Conservation (phyloP, 208 protist species). For the Leishmania tarentolae region DNA sequence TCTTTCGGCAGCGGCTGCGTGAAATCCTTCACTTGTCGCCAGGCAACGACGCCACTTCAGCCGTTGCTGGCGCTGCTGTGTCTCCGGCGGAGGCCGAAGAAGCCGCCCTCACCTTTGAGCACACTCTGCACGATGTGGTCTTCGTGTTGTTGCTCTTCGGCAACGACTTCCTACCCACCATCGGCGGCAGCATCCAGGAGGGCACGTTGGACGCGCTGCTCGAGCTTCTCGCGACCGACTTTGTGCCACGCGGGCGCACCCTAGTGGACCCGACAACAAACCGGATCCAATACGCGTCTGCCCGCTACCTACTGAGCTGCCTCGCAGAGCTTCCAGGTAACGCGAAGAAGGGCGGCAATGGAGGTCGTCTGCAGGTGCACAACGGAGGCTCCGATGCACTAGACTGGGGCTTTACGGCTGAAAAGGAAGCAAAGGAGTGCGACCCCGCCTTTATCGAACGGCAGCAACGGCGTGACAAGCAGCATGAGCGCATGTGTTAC, state of each 20-base stretch:
- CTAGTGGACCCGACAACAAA: constrained; percentile 77
- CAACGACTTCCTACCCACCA: constrained; percentile 98
- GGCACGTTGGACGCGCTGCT: constrained; percentile 94
- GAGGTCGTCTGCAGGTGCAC: constrained; percentile 39
- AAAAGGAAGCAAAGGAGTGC: constrained; percentile 7
- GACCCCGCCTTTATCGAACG: constrained; percentile 41
- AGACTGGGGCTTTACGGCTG: constrained; percentile 36
- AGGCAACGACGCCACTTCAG: constrained; percentile 7
- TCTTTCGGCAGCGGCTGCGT: constrained; percentile 75
- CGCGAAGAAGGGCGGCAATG: constrained; percentile 17
- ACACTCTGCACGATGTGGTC: constrained; percentile 96
- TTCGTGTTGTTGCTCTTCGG: constrained; percentile 98
- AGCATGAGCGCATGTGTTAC: constrained; percentile 70
- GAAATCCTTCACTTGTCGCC: constrained; percentile 36
- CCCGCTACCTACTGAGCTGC: constrained; percentile 79
- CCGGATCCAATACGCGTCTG: constrained; percentile 72
- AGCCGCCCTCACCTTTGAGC: constrained; percentile 53
- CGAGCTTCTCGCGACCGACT: constrained; percentile 72
- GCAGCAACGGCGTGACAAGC: constrained; percentile 47
- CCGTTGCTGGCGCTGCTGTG: not conserved
- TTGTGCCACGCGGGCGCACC: constrained; percentile 70
- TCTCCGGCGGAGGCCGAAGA: constrained; percentile 9
- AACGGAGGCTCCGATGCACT: constrained; percentile 33
- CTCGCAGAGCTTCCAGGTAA: constrained; percentile 67
- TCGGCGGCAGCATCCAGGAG: constrained; percentile 94